Base-by-base conservation (phyloP, 139 green algal species). In the Yamagishiella unicocca region DNA sequence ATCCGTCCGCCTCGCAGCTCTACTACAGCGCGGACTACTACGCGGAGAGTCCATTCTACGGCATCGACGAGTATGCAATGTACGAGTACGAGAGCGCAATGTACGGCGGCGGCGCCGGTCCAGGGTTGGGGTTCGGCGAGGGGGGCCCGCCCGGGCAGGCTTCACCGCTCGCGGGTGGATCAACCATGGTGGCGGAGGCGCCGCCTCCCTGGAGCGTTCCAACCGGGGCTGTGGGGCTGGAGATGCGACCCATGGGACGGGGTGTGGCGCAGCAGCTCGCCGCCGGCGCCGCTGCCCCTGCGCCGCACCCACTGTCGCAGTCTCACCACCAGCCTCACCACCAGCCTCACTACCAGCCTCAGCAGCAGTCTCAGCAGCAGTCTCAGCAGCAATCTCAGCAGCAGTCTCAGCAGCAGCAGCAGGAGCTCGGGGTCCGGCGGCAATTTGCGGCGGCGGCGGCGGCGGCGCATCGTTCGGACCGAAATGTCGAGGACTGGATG, bases 31-130 rank as follows among this genome's bases (percentile, higher is more conserved):
- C 76, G 25, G 54, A 72, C 38, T 83, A 72, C 54, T 83, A 72
- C 76, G 54, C 33, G 17, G 61, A 62, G 14, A 54, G 53, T 31
- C 37, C 77, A n/a, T 84, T 73, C 55, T 71, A 73, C 40, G 77
- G 77, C 8, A 29, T 53, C 27, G 77, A 84, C 1, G 77, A 84
- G 55, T 84, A 84, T 40, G 77, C 24, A 53, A 71, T 83, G 76
- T 83, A 83, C 76, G 76, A 62, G 1, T 68, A 70, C 33, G 76
- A 21, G 25, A 66, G 35, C 66, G 22, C 66, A 35, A 19, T 45
- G 66, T 25, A 22, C 3, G 66, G 2, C 31, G 3, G 7, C 31
- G 66, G 9, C 31, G 66, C 29, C 4, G 64, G 2, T n/a, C n/a
- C n/a, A n/a, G n/a, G n/a, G n/a, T n/a, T n/a, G n/a, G n/a, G n/a